Evolutionary conservation across 805 yeast genomes (phyloP).

Genomic region (Lachancea meyersii): DNA sequence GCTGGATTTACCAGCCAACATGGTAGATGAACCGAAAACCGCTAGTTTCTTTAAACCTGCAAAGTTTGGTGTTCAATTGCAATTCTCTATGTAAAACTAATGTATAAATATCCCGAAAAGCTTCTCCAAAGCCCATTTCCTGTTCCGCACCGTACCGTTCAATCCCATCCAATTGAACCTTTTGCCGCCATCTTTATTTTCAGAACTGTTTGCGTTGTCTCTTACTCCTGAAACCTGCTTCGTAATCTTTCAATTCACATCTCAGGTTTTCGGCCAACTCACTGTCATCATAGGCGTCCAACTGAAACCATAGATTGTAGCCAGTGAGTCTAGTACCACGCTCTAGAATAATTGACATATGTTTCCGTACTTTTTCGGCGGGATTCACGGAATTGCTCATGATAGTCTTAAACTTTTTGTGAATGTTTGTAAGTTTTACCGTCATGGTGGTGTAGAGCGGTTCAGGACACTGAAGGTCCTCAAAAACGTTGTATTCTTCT

Average conservation of each 20-base stretch:
- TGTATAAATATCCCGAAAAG: neutral
- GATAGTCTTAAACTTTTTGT: conserved; percentile 57
- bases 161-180: neutral
- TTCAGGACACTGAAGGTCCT: conserved; percentile 34
- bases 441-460: conserved; percentile 57
- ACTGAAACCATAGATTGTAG: conserved; percentile 74
- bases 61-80: conserved; percentile 30
- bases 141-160: too few species aligned
- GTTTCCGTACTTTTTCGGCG: conserved; percentile 45
- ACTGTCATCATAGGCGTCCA: conserved; percentile 71
- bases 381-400: conserved; percentile 60
- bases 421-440: conserved; percentile 57
- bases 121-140: neutral
- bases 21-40: neutral
- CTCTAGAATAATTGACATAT: conserved; percentile 56
- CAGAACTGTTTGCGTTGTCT: conserved; percentile 25
- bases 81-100: conserved; percentile 21
- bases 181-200: neutral
- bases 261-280: conserved; percentile 58
- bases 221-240: conserved; percentile 38
- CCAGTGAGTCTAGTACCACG: conserved; percentile 56
- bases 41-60: conserved; percentile 13
- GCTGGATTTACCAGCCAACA: conserved; percentile 5
- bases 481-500: conserved; percentile 15
- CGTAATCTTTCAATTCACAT: conserved; percentile 48